Evolutionary conservation across 2,329 filamentous ascomycete species (phyloP).

Genomic region (Phoma herbarum): DNA sequence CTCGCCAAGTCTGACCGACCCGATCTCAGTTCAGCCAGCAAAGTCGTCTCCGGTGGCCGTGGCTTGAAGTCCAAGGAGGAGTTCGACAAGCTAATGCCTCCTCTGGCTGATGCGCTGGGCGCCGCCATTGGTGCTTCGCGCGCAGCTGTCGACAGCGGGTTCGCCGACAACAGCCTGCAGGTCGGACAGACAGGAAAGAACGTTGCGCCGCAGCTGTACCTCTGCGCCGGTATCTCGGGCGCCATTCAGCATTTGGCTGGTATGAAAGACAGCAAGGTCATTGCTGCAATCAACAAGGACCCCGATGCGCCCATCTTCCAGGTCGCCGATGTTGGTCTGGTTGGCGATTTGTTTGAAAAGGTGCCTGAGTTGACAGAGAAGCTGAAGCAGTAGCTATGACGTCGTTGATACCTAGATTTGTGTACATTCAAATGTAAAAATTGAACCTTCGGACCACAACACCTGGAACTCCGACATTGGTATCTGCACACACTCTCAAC

Average conservation of each 20-base stretch:
- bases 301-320: conserved; percentile 97
- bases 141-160: conserved; percentile 95
- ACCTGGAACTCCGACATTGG: too few species aligned
- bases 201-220: conserved; percentile 92
- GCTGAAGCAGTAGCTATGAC: conserved; percentile 65
- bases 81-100: conserved; percentile 91
- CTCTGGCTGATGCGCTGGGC: conserved; percentile 88
- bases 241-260: conserved; percentile 98
- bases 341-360: conserved; percentile 94
- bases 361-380: conserved; percentile 97
- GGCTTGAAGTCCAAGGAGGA: conserved; percentile 98
- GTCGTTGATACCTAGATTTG: conserved; percentile 20
- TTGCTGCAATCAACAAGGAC: conserved; percentile 98
- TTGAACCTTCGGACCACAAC: not conserved
- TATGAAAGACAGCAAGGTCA: conserved; percentile 99
- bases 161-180: conserved; percentile 97
- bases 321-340: conserved; percentile 92
- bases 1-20: conserved; percentile 93
- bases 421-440: conserved; percentile 21
- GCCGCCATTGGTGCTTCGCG: conserved; percentile 96
- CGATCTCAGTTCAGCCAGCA: conserved; percentile 86
- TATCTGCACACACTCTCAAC: too few species aligned
- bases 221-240: conserved; percentile 94
- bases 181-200: conserved; percentile 99
- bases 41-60: conserved; percentile 91